These are phyloP conservation scores for Porogramme epimiltina DNA, from an alignment of 1,284 basidiomycete genomes.

Conservation along the genomic window DNA sequence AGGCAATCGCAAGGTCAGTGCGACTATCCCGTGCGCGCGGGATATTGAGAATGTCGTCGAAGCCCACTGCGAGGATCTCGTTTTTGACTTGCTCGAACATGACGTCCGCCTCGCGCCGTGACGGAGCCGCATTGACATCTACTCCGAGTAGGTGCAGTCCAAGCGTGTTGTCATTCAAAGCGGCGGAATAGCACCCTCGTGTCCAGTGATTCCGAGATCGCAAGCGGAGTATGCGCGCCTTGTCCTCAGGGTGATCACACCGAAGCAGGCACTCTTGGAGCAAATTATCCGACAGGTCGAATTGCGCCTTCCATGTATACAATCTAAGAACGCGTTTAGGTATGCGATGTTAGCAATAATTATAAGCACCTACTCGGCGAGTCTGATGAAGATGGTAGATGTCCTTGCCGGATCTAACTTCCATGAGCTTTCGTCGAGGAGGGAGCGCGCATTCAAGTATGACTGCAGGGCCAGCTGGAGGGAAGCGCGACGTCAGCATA, in stretches of 20 bases:
- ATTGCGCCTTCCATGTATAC: conserved; percentile 66
- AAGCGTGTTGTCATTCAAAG: conserved; percentile 56
- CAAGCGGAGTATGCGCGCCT: conserved; percentile 56
- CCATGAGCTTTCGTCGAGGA: conserved; percentile 59
- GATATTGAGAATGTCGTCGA: conserved; percentile 63
- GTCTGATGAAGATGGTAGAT: conserved; percentile 51
- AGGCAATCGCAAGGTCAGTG: conserved; percentile 60
- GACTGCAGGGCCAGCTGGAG: conserved; percentile 59
- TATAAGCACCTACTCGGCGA: conserved; percentile 58
- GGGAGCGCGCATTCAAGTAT: conserved; percentile 55
- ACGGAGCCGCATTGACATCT: conserved; percentile 55
- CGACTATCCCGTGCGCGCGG: conserved; percentile 59
- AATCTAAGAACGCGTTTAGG: conserved; percentile 38
- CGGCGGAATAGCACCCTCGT: conserved; percentile 54
- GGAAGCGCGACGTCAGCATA: not conserved
- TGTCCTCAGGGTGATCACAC: conserved; percentile 51
- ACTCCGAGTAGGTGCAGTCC: conserved; percentile 65
- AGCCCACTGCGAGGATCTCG: conserved; percentile 67
- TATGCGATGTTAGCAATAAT: not conserved
- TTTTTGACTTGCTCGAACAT: conserved; percentile 72
- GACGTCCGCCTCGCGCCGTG: conserved; percentile 51
- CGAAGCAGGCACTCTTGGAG: conserved; percentile 54
- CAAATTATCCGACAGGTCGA: conserved; percentile 50
- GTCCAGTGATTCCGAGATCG: conserved; percentile 66
- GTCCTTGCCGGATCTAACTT: conserved; percentile 47